Evolutionary conservation across 352 stramenopile genomes (phyloP), one percentile per base, ranked within the genome.

Genomic region (Pythium pyrilobum): DNA sequence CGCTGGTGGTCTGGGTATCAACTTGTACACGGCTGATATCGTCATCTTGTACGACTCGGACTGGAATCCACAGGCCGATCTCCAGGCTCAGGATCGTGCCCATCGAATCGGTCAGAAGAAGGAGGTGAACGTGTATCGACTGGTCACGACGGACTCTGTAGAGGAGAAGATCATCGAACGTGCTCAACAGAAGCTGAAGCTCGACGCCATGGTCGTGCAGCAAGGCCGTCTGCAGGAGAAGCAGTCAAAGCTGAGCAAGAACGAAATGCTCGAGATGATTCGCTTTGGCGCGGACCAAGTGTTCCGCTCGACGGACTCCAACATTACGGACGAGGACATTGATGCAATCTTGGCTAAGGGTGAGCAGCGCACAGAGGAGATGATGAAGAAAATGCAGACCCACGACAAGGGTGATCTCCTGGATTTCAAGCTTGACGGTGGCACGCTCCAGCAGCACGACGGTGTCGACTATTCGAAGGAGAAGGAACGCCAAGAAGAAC

Each of bases 21-120:
- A 99, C 68, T 74, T 99, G 56, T 96, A 98, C 66, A 99, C 96
- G 15, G 97, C 97, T 16, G 97, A 99, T 71, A 89, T 98, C 50
- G 97, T 99, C 9, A 98, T 99, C 69, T 65, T 99, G 18, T 98
- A 98, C 64, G 96, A 99, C 67, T 96, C 78, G 38, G 96, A 99
- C 63, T 99, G 96, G 96, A 99, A 99, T 69, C 97, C 97, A 6
- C 96, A 99, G 73, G 92, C 94, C 2, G 96, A 99, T 76, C 56
- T 98, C 31, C 92, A 98, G 66, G 84, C 84, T 1, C 82, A 94
- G 82, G 97, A 98, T 72, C 83, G 97, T 48, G 96, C 96, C 6
- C 96, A 99, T 85, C 87, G 96, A 41, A 99, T 99, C 54, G 97
- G 97, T 10, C 96, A 99, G 66, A 99, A 96, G 59, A 99, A 99